Conservation (phyloP, 2,329 filamentous ascomycete species). For the Cordyceps cicadae region DNA sequence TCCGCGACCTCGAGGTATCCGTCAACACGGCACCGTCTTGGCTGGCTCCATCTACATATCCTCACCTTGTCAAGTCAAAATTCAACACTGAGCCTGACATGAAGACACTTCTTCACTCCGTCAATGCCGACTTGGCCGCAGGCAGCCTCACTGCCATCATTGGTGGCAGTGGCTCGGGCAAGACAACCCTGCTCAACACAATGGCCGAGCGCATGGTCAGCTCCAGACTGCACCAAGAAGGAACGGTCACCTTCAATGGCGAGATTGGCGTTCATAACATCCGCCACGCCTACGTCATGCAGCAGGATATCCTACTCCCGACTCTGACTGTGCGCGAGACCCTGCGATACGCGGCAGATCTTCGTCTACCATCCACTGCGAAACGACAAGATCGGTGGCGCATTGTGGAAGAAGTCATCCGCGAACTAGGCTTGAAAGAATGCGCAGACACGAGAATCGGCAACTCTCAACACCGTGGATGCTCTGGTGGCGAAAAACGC, state of each 20-base stretch:
- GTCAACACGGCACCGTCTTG: constrained; percentile 51
- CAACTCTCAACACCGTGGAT: constrained; percentile 62
- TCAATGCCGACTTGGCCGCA: constrained; percentile 54
- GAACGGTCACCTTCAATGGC: constrained; percentile 55
- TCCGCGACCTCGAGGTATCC: constrained; percentile 45
- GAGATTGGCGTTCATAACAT: constrained; percentile 43
- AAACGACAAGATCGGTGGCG: constrained; percentile 48
- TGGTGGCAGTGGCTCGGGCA: constrained; percentile 65
- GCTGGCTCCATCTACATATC: constrained; percentile 39
- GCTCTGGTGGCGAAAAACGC: constrained; percentile 71
- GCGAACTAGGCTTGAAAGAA: constrained; percentile 67
- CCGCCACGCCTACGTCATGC: constrained; percentile 63
- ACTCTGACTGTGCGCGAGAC: constrained; percentile 71
- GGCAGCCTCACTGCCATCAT: constrained; percentile 69
- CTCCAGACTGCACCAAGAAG: constrained; percentile 41
- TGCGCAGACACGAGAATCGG: constrained; percentile 69
- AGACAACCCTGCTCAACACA: constrained; percentile 63
- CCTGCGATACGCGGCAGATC: constrained; percentile 61
- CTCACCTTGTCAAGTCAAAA: constrained; percentile 29
- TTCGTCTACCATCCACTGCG: constrained; percentile 58
- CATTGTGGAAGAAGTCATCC: constrained; percentile 68
- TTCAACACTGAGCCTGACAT: constrained; percentile 29
- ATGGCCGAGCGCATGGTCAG: constrained; percentile 62
- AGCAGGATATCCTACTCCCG: constrained; percentile 66
- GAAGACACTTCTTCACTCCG: constrained; percentile 52